phyloP scores from a whole-genome alignment of 371 early-diverging fungal genomes.

The Pancytospora philotis region DNA sequence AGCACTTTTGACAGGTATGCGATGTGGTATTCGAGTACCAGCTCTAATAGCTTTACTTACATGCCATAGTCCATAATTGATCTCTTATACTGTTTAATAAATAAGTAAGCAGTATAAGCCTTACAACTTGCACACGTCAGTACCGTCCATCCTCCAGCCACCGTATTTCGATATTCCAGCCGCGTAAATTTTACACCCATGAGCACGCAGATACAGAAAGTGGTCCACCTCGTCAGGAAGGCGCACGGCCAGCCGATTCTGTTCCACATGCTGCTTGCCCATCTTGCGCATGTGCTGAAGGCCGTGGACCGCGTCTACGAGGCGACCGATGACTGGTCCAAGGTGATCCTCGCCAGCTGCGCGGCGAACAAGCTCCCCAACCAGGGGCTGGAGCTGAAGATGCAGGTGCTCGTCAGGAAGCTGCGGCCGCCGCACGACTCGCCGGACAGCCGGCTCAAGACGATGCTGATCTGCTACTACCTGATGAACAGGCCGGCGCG shows the following conservation, averaged over 20 bases:
- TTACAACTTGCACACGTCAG: too few species aligned
- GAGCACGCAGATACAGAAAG: constrained; percentile 14
- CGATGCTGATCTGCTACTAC: constrained; percentile 42
- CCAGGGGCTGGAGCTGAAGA: constrained; percentile 46
- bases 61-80: too few species aligned
- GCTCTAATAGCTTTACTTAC: too few species aligned
- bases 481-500: constrained; percentile 24
- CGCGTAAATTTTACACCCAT: constrained; percentile 8
- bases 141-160: too few species aligned
- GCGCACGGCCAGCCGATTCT: constrained; percentile 46
- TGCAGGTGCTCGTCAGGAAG: constrained; percentile 26
- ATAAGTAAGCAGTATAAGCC: too few species aligned
- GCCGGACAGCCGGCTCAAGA: constrained; percentile 24
- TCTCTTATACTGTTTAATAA: too few species aligned
- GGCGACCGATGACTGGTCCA: constrained; percentile 41
- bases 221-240: constrained; percentile 37
- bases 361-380: constrained; percentile 20
- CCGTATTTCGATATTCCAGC: too few species aligned
- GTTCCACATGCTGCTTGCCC: constrained; percentile 34
- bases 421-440: constrained; percentile 12
- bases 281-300: constrained; percentile 15
- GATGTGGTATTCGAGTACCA: too few species aligned
- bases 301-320: constrained; percentile 21
- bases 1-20: too few species aligned
- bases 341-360: constrained; percentile 26